Evolutionary conservation across 441 rosid species (phyloP), one percentile per base, ranked within the genome.

Genomic region (Melastoma candidum): DNA sequence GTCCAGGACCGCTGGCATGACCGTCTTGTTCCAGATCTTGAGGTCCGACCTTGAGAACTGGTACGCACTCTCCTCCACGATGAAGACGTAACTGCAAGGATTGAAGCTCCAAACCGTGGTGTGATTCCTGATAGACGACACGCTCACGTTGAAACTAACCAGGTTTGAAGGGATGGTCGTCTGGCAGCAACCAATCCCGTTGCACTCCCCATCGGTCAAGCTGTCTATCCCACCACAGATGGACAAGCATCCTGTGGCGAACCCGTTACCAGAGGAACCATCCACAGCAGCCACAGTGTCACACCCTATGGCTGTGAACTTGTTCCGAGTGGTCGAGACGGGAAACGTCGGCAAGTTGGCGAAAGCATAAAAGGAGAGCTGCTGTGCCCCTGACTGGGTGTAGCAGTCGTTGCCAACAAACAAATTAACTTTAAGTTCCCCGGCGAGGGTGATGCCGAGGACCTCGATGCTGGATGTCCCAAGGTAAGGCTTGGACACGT

Each of bases 291-390:
- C 73, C 0, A n/a, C 1, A 3, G 76, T 51, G 58, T 73, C 73
- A n/a, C 84, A 82, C 0, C 81, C 79, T 2, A 71, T 50, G 1
- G 58, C 61, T 2, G 60, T 69, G 51, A 81, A 69, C 61, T 62
- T 77, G 60, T 74, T 79, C 17, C 56, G 11, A 9, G 65, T 57
- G 45, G 46, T 45, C 0, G 76, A 71, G 11, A 71, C n/a, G 11
- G 25, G 32, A 67, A 71, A 68, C 0, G 12, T 7, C 1, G 50
- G 1, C 2, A 55, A 17, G 11, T 3, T 0, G 11, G 22, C 0
- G 1, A 0, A 1, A 13, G 47, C n/a, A 0, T 3, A 6, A 3
- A 1, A 0, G 7, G 6, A 0, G 6, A 1, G 1, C 12, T 2
- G 0, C 3, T 0, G 0, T 12, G 2, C 1, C 1, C 71, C 69